Conservation (phyloP, 495 filamentous ascomycete species). For the Eremomyces bilateralis region DNA sequence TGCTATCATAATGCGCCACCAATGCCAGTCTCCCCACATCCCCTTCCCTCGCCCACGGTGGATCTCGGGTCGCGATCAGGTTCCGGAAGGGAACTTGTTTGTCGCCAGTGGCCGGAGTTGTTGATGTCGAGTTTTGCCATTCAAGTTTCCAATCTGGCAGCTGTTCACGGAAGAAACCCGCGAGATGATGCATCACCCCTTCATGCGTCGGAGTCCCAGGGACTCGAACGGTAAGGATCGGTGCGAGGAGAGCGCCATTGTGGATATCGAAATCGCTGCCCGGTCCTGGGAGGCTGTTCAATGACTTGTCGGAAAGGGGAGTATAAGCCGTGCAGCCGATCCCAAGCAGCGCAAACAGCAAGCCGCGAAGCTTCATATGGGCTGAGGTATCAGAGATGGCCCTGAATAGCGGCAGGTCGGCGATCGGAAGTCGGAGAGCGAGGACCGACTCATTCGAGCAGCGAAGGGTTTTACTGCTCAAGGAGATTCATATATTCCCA, state of each 20-base stretch:
- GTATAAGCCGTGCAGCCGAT: too few species aligned
- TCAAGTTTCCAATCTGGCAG: conserved; percentile 62
- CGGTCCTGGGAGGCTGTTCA: conserved; percentile 43
- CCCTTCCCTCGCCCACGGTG: conserved; percentile 51
- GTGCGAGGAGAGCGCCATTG: conserved; percentile 52
- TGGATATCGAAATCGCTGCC: conserved; percentile 63
- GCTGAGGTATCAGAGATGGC: too few species aligned
- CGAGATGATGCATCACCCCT: conserved; percentile 59
- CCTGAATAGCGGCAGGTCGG: too few species aligned
- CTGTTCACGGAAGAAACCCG: conserved; percentile 47
- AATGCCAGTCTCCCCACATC: conserved; percentile 64
- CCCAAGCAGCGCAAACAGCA: too few species aligned
- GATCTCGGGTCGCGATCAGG: conserved; percentile 71
- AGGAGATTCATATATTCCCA: too few species aligned
- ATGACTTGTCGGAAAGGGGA: conserved; percentile 45
- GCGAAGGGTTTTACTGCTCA: too few species aligned
- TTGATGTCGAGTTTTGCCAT: conserved; percentile 70
- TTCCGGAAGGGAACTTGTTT: conserved; percentile 65
- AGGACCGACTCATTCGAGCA: too few species aligned
- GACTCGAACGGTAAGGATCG: conserved; percentile 77
- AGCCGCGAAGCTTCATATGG: too few species aligned
- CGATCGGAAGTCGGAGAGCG: too few species aligned
- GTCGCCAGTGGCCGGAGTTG: conserved; percentile 48
- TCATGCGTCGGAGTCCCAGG: conserved; percentile 62
- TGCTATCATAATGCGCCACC: conserved; percentile 87